Percentiles rank a stretch among this genome's conserved stretches.
Evolutionary conservation across 768 basidiomycete genomes (phyloP).

Genomic region (Tylopilus sp.): DNA sequence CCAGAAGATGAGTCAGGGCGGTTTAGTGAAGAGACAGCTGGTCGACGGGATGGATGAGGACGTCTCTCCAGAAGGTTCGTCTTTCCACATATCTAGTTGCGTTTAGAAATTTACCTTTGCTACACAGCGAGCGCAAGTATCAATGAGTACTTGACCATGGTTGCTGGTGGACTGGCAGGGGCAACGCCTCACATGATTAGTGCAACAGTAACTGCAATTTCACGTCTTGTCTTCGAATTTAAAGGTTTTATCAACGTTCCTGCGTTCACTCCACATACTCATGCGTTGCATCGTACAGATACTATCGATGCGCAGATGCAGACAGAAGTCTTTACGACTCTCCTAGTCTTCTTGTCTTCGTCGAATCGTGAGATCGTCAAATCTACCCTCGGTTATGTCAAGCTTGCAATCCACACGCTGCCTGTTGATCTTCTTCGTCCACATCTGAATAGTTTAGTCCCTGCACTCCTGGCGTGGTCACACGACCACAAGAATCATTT

Average conservation of each 20-base stretch:
- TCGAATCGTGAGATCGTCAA: slow-evolving; percentile 98
- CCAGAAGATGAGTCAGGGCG: slow-evolving; percentile 84
- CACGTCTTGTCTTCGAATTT: slow-evolving; percentile 93
- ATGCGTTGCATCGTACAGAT: slow-evolving; percentile 41
- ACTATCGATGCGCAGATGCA: slow-evolving; percentile 68
- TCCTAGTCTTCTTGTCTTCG: slow-evolving; percentile 88
- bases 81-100: not conserved
- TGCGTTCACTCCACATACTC: not conserved
- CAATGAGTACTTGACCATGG: slow-evolving; percentile 95
- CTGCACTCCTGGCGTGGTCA: slow-evolving; percentile 85
- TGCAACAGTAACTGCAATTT: slow-evolving; percentile 91
- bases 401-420: slow-evolving; percentile 87
- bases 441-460: slow-evolving; percentile 74
- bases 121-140: slow-evolving; percentile 66
- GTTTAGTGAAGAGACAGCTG: slow-evolving; percentile 71
- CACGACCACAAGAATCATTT: slow-evolving; percentile 99
- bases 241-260: slow-evolving; percentile 51
- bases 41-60: slow-evolving; percentile 85
- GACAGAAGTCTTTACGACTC: slow-evolving; percentile 78
- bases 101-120: slow-evolving; percentile 10
- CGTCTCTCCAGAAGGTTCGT: slow-evolving; percentile 40
- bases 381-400: slow-evolving; percentile 91
- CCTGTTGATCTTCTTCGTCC: slow-evolving; percentile 66
- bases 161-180: slow-evolving; percentile 91
- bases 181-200: slow-evolving; percentile 98